phyloP scores from a whole-genome alignment of 2,329 filamentous ascomycete species.

The Microsporum audouinii region DNA sequence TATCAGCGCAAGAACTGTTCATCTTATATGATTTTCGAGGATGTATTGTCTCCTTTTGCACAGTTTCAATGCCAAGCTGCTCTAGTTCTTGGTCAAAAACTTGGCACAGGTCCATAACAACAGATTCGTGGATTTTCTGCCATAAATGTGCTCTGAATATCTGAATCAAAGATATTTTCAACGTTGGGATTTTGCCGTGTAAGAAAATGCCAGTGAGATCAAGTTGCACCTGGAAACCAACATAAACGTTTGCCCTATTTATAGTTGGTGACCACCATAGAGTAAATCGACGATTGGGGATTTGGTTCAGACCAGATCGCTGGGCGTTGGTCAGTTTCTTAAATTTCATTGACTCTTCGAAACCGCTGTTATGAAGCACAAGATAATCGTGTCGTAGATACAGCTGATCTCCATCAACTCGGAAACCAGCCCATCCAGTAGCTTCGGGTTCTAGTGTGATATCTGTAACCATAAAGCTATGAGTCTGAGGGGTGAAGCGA shows the following conservation, averaged over 20 bases:
- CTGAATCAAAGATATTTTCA: constrained; percentile 96
- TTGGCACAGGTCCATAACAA: constrained; percentile 97
- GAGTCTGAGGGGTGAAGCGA: constrained; percentile 17
- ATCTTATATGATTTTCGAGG: constrained; percentile 99
- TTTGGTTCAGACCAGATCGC: constrained; percentile 91
- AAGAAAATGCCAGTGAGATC: constrained; percentile 98
- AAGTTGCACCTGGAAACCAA: constrained; percentile 97
- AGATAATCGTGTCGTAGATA: constrained; percentile 41
- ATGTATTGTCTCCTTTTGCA: constrained; percentile 98
- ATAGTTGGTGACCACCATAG: constrained; percentile 95
- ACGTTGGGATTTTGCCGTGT: constrained; percentile 94
- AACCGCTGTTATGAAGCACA: constrained; percentile 42
- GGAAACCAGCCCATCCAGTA: constrained; percentile 42
- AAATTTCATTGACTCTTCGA: constrained; percentile 72
- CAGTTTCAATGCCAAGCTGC: constrained; percentile 88
- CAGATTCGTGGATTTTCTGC: constrained; percentile 99
- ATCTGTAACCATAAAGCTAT: constrained; percentile 32
- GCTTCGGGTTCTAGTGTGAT: constrained; percentile 34
- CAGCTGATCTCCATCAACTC: constrained; percentile 41
- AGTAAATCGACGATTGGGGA: constrained; percentile 96
- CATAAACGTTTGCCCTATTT: constrained; percentile 92
- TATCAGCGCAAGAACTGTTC: constrained; percentile 98
- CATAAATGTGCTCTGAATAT: constrained; percentile 99
- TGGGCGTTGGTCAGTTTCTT: constrained; percentile 98
- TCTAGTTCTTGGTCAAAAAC: constrained; percentile 97